Evolutionary conservation across 2,329 filamentous ascomycete genomes (phyloP).

Genomic region (Diaporthe sp.): DNA sequence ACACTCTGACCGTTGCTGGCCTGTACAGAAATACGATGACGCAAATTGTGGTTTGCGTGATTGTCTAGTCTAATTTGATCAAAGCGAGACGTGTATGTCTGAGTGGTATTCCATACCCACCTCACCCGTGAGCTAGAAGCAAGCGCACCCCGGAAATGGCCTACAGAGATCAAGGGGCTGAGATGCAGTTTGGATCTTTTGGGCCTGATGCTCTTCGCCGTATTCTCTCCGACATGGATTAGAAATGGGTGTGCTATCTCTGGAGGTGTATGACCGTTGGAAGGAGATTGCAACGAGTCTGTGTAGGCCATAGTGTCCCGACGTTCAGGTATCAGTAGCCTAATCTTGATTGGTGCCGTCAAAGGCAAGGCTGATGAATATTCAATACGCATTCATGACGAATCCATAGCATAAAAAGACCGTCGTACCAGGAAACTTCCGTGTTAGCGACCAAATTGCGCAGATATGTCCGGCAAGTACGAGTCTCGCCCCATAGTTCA

Average conservation of each 20-base stretch:
- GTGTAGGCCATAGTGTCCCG: not conserved
- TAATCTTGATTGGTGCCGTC: not conserved
- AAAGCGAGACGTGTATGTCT: no score
- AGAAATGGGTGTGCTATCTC: not conserved
- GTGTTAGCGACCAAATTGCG: not conserved
- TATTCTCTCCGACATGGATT: not conserved
- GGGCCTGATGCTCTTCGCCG: accelerated
- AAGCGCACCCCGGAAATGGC: not conserved
- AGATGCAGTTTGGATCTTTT: not conserved
- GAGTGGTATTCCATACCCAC: no score
- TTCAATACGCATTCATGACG: not conserved
- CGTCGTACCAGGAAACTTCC: not conserved
- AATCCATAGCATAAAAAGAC: not conserved
- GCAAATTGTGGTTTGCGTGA: no score
- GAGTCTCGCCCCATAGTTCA: not conserved
- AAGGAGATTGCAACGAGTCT: not conserved
- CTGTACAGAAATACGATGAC: no score
- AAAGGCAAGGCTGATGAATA: no score
- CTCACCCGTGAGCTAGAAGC: no score
- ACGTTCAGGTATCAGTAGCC: not conserved
- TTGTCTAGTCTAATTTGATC: no score
- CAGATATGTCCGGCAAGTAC: not conserved
- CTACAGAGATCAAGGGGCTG: no score
- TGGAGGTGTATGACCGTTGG: no score
- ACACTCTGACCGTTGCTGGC: no score